These are phyloP conservation scores for Schizochytrium sp. DNA, from an alignment of 108 stramenopile species.

Conservation along the genomic window DNA sequence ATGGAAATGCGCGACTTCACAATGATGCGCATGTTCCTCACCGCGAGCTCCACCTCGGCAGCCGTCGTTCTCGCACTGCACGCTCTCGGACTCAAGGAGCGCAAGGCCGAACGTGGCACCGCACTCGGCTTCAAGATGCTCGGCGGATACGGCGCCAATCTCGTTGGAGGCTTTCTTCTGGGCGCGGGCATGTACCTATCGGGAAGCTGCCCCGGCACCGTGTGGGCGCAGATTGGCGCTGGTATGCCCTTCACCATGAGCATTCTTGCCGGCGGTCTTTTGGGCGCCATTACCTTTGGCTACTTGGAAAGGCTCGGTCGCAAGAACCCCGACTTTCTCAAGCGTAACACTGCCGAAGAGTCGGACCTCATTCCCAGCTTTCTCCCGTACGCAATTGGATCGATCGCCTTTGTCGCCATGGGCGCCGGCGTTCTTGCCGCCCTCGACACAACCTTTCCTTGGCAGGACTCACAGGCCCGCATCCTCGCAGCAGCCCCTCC, in stretches of 20 bases:
- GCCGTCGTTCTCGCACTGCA: neutral
- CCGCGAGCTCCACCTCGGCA: neutral
- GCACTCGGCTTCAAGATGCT: neutral
- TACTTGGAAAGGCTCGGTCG: neutral
- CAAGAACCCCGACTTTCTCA: neutral
- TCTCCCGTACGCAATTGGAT: neutral
- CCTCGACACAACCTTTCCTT: neutral
- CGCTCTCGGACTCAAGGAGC: neutral
- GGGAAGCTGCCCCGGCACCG: conserved; percentile 16
- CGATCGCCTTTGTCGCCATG: neutral
- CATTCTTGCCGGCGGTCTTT: neutral
- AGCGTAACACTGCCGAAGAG: neutral
- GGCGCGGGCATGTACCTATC: neutral
- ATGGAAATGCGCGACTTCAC: neutral
- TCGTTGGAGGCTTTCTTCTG: neutral
- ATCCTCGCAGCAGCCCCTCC: neutral
- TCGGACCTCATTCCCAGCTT: neutral
- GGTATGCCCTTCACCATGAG: neutral
- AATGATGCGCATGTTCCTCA: conserved; percentile 17
- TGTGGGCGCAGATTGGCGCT: conserved; percentile 17
- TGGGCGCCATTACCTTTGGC: neutral
- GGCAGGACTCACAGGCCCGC: neutral
- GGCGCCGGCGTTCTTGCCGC: neutral
- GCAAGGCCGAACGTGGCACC: neutral
- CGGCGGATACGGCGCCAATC: neutral